A percentile compares a stretch with the other conserved stretches of the same genome.
These are phyloP conservation scores for Entomortierella lignicola DNA, from an alignment of 192 early-diverging fungal species.

Conservation along the genomic window DNA sequence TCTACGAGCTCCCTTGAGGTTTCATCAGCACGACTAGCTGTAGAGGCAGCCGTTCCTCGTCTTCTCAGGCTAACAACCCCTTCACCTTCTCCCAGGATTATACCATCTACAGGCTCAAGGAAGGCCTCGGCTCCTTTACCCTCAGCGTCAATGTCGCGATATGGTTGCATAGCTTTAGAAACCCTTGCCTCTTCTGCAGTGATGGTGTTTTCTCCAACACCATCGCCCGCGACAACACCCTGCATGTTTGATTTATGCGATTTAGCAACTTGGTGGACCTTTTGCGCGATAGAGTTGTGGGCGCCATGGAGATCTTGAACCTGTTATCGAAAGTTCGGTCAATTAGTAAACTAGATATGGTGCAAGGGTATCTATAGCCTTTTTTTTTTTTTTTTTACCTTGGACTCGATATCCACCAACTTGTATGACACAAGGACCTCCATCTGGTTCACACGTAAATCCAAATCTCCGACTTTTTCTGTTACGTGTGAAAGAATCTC, in stretches of 20 bases:
- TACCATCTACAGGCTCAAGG: constrained; percentile 14
- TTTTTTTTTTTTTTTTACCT: constrained; percentile 12
- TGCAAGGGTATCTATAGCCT: background rate
- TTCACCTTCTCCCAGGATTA: constrained; percentile 2
- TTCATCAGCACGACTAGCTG: background rate
- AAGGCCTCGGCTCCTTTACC: constrained; percentile 28
- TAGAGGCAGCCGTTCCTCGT: constrained; percentile 1
- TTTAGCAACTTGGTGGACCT: constrained; percentile 50
- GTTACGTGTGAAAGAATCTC: constrained; percentile 50
- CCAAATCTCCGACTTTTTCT: constrained; percentile 50
- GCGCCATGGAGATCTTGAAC: constrained; percentile 53
- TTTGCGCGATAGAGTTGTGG: constrained; percentile 53
- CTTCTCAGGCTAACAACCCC: constrained; percentile 20
- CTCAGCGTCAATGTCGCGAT: constrained; percentile 39
- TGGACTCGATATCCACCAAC: constrained; percentile 52
- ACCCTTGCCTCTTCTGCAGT: constrained; percentile 30
- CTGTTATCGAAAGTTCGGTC: background rate
- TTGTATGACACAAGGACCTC: constrained; percentile 51
- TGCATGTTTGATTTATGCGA: constrained; percentile 54
- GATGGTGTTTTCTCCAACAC: constrained; percentile 40
- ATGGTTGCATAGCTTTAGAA: constrained; percentile 25
- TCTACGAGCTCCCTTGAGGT: constrained; percentile 19
- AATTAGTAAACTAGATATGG: background rate
- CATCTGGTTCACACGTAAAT: constrained; percentile 52
- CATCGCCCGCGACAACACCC: constrained; percentile 35